Base-by-base conservation (phyloP, 148 eudicot species). In the Rhododendron mucronatum region DNA sequence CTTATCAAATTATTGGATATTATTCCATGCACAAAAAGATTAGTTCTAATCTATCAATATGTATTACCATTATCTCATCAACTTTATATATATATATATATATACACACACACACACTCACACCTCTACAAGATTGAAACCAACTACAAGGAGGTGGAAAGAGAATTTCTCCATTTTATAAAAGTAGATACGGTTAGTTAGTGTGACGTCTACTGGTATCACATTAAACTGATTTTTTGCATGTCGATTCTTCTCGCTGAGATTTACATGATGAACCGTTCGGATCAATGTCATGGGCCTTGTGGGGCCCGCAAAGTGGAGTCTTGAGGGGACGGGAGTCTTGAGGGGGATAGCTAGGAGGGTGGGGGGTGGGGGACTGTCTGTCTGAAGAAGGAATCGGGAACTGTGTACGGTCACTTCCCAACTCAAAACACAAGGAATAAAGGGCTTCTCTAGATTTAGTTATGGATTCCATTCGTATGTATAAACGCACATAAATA, bases 331-430 rank as follows among this genome's bases (percentile, higher is more conserved):
- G 55, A 51, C 15, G 18, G 16, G 57, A 51, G 57, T 14, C 61
- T 16, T 55, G 21, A 55, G 65, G 23, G 20, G 65, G 3, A n/a
- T 5, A 8, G 51, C 51, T 63, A 71, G 39, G 86, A 87, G 50
- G 87, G 47, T 73, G 55, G 45, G 44, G 16, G 77, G 91, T 79
- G 90, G 89, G 91, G 89, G 80, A 85, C 82, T 89, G 61, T 77
- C 89, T 85, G 81, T 92, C 87, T 84, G 37, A 30, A 71, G 90
- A 90, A 89, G 92, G 88, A 89, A 88, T 91, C 86, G 92, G 91
- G 92, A 88, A 90, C 87, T 92, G 92, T 92, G 92, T 88, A 86
- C 88, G 89, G 86, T 85, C 76, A 83, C 79, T 88, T 87, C 82
- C 87, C 83, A 85, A 90, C 88, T 89, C 89, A 88, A 18, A 88